phyloP scores from a whole-genome alignment of 768 basidiomycete genomes.

The Tephrocybe rancida region DNA sequence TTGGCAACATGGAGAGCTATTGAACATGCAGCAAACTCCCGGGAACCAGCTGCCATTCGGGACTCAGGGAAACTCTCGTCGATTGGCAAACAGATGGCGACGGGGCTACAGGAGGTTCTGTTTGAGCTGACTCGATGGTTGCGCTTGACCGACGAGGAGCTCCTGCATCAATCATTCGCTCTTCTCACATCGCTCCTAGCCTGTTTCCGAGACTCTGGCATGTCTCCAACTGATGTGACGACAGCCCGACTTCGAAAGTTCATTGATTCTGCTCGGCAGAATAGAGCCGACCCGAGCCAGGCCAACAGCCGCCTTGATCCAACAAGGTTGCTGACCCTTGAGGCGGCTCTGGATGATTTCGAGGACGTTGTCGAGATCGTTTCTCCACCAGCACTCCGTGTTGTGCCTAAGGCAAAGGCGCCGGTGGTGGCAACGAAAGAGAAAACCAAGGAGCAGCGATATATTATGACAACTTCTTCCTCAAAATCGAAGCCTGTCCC shows the following conservation, averaged over 20 bases:
- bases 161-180: constrained; percentile 86
- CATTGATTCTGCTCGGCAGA: constrained; percentile 59
- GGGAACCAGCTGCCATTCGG: constrained; percentile 24
- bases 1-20: constrained; percentile 80
- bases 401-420: constrained; percentile 9
- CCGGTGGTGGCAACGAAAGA: constrained; percentile 3
- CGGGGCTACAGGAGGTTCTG: constrained; percentile 76
- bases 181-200: constrained; percentile 79
- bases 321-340: constrained; percentile 63
- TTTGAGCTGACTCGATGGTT: constrained; percentile 85
- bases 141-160: constrained; percentile 88
- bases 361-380: constrained; percentile 65
- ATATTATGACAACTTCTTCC: constrained; percentile 11
- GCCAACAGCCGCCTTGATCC: constrained; percentile 57
- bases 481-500: constrained; percentile 11
- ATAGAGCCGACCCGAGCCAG: constrained; percentile 35
- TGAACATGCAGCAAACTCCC: constrained; percentile 61
- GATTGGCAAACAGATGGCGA: constrained; percentile 75
- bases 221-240: constrained; percentile 55
- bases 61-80: constrained; percentile 53
- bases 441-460: constrained; percentile 11
- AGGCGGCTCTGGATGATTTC: constrained; percentile 67
- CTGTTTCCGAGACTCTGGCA: constrained; percentile 66
- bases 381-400: constrained; percentile 34
- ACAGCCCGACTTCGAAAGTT: constrained; percentile 71